Percentiles rank a stretch among this genome's conserved stretches.
phyloP scores from a whole-genome alignment of 2,329 filamentous ascomycete species.

The Scleromitrula shiraiana region DNA sequence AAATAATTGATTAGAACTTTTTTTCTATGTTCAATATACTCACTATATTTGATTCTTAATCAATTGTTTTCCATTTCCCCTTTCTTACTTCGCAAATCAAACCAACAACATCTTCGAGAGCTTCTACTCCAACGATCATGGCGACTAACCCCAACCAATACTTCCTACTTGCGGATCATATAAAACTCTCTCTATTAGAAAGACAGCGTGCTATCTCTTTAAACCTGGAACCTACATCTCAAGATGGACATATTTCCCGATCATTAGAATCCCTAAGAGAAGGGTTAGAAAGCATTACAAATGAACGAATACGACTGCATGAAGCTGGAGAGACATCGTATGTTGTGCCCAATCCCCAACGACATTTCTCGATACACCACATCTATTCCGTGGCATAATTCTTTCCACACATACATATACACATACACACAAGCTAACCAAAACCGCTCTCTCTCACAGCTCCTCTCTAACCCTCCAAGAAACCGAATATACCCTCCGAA shows the following conservation, averaged over 20 bases:
- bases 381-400: not conserved
- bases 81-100: no score
- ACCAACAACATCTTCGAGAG: not conserved
- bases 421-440: slow-evolving; percentile 1
- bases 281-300: slow-evolving; percentile 63
- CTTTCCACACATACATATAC: not conserved
- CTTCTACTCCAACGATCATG: slow-evolving; percentile 32
- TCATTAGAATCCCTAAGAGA: slow-evolving; percentile 81
- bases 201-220: slow-evolving; percentile 78
- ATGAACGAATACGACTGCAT: slow-evolving; percentile 55
- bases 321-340: slow-evolving; percentile 58
- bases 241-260: slow-evolving; percentile 82
- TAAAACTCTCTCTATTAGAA: slow-evolving; percentile 92
- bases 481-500: slow-evolving; percentile 59
- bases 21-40: not conserved
- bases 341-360: slow-evolving; percentile 16
- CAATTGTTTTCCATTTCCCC: not conserved
- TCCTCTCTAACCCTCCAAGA: slow-evolving; percentile 47
- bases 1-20: not conserved
- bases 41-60: not conserved
- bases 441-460: slow-evolving; percentile 17
- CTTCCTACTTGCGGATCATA: slow-evolving; percentile 88
- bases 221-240: slow-evolving; percentile 60
- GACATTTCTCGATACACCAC: not conserved
- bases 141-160: slow-evolving; percentile 61